phyloP scores from a whole-genome alignment of 768 basidiomycete species.

The Lyophyllum atratum region DNA sequence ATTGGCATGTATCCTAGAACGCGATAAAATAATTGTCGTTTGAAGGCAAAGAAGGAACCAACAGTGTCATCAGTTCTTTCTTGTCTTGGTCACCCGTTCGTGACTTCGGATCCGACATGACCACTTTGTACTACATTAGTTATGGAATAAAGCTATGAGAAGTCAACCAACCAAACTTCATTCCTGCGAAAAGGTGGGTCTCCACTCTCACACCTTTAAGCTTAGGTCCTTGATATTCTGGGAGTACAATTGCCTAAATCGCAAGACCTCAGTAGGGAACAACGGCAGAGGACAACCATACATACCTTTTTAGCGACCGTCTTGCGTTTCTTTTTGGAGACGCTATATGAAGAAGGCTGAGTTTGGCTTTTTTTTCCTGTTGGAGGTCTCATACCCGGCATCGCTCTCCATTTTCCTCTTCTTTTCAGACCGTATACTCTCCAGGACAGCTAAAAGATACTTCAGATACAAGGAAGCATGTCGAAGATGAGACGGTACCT shows the following conservation, averaged over 20 bases:
- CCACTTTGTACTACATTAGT: constrained; percentile 46
- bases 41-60: constrained; percentile 17
- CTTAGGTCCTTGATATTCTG: constrained; percentile 67
- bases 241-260: constrained; percentile 56
- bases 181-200: constrained; percentile 67
- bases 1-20: constrained; percentile 65
- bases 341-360: constrained; percentile 21
- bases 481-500: constrained; percentile 37
- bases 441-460: constrained; percentile 50
- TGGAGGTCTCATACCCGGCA: constrained; percentile 41
- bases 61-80: constrained; percentile 69
- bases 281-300: not conserved
- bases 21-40: not conserved
- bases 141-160: not conserved
- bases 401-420: constrained; percentile 77
- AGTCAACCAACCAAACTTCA: constrained; percentile 72
- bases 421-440: constrained; percentile 59
- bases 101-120: constrained; percentile 75
- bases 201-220: constrained; percentile 60
- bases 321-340: constrained; percentile 62
- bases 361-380: not conserved
- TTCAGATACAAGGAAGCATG: not conserved
- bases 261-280: not conserved
- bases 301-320: constrained; percentile 51
- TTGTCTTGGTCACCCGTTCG: constrained; percentile 69